These are phyloP conservation scores for Ganoderma sinense DNA, from an alignment of 1,284 basidiomycete species.

Conservation along the genomic window DNA sequence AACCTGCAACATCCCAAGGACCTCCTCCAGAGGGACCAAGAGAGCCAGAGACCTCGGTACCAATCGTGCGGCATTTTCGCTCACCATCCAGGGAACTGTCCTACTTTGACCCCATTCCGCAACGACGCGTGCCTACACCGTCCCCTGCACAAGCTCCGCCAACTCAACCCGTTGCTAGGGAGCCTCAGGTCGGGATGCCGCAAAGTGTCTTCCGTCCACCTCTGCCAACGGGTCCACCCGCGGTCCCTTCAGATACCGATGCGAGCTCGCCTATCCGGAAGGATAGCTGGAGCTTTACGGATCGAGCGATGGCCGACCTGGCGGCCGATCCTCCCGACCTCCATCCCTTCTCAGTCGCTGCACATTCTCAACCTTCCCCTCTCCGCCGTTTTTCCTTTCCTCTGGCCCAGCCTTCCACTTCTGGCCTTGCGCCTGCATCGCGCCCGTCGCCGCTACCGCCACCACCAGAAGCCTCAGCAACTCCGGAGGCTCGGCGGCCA, in stretches of 20 bases:
- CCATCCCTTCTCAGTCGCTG: neutral
- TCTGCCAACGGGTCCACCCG: neutral
- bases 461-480: neutral
- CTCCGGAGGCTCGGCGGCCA: neutral
- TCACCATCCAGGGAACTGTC: constrained; percentile 8
- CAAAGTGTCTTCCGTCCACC: neutral
- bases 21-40: neutral
- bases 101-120: neutral
- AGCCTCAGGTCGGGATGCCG: neutral
- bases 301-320: neutral
- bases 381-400: neutral
- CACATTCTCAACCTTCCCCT: neutral
- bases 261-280: neutral
- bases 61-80: neutral
- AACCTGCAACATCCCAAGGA: neutral
- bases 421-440: neutral
- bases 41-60: neutral
- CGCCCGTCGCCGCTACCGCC: neutral
- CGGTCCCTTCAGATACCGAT: neutral
- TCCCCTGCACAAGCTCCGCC: neutral
- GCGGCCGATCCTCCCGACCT: neutral
- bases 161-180: neutral
- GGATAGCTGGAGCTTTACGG: neutral
- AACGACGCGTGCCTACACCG: neutral
- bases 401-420: neutral